These are phyloP conservation scores for Opeltia flavorubescens DNA, from an alignment of 495 filamentous ascomycete species.

Conservation along the genomic window DNA sequence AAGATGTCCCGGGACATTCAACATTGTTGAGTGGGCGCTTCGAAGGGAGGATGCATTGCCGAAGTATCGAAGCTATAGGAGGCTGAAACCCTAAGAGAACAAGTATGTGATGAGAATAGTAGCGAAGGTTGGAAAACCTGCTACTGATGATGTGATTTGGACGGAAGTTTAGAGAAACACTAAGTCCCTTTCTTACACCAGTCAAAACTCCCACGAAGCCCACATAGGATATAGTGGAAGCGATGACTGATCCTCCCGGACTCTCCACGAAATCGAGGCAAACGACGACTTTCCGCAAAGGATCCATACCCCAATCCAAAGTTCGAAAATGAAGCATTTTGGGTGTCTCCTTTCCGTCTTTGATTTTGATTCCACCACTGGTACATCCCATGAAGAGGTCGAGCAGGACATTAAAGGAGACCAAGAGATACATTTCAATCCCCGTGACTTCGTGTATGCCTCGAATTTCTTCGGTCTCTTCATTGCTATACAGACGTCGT, in stretches of 20 bases:
- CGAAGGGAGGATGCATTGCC: conserved; percentile 28
- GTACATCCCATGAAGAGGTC: conserved; percentile 55
- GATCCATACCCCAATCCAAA: conserved; percentile 55
- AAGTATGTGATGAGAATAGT: conserved; percentile 34
- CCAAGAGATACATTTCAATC: conserved; percentile 42
- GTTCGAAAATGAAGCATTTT: conserved; percentile 51
- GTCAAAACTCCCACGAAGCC: conserved; percentile 52
- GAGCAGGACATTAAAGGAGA: conserved; percentile 47
- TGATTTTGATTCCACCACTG: conserved; percentile 35
- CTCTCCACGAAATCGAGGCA: conserved; percentile 40
- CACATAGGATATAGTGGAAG: conserved; percentile 45
- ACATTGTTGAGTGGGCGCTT: not conserved
- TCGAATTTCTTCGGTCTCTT: conserved; percentile 47
- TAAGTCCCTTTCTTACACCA: conserved; percentile 40
- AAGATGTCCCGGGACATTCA: conserved; percentile 5
- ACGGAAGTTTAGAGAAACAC: conserved; percentile 51
- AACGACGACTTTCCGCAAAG: conserved; percentile 39
- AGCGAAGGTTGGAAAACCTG: conserved; percentile 23
- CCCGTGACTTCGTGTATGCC: conserved; percentile 40
- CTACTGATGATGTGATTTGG: conserved; percentile 34
- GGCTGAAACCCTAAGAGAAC: conserved; percentile 43
- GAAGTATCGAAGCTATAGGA: conserved; percentile 40
- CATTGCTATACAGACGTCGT: conserved; percentile 32
- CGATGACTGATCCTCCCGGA: conserved; percentile 27
- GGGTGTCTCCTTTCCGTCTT: conserved; percentile 11